Evolutionary conservation across 805 yeast species (phyloP).

Genomic region (Zygosaccharomyces gambellarensis): DNA sequence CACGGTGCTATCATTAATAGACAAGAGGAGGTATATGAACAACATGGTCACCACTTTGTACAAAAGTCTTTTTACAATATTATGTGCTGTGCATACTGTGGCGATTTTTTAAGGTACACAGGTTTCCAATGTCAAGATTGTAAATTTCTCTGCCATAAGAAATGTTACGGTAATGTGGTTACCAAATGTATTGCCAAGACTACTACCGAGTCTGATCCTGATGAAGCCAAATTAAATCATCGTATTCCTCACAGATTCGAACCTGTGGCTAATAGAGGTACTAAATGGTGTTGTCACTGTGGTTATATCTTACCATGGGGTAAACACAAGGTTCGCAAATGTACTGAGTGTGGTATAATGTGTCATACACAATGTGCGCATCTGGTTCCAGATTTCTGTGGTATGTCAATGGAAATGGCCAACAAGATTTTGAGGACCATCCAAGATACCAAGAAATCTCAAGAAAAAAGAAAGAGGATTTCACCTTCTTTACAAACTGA

Average conservation of each 20-base stretch:
- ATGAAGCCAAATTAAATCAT: slow-evolving; percentile 82
- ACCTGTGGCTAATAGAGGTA: slow-evolving; percentile 86
- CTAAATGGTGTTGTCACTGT: slow-evolving; percentile 99
- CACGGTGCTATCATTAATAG: slow-evolving; percentile 97
- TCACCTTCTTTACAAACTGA: slow-evolving; percentile 12
- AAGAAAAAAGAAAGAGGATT: slow-evolving; percentile 23
- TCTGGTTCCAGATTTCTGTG: slow-evolving; percentile 96
- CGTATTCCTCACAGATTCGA: slow-evolving; percentile 96
- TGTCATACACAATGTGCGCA: slow-evolving; percentile 92
- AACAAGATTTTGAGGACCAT: slow-evolving; percentile 82
- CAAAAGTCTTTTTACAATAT: slow-evolving; percentile 93
- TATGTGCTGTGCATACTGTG: slow-evolving; percentile 97
- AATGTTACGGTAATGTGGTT: slow-evolving; percentile 74
- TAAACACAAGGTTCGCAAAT: slow-evolving; percentile 83
- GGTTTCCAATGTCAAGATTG: slow-evolving; percentile 86
- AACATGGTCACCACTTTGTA: slow-evolving; percentile 95
- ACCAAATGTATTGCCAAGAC: slow-evolving; percentile 80
- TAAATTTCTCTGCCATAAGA: slow-evolving; percentile 72
- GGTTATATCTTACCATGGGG: slow-evolving; percentile 97
- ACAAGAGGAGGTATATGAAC: slow-evolving; percentile 83
- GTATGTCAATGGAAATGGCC: slow-evolving; percentile 97
- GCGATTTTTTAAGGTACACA: slow-evolving; percentile 85
- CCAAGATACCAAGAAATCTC: slow-evolving; percentile 55
- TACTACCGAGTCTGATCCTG: slow-evolving; percentile 61
- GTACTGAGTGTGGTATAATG: slow-evolving; percentile 91